phyloP scores from a whole-genome alignment of 2,329 filamentous ascomycete species.

The Claviceps africana region DNA sequence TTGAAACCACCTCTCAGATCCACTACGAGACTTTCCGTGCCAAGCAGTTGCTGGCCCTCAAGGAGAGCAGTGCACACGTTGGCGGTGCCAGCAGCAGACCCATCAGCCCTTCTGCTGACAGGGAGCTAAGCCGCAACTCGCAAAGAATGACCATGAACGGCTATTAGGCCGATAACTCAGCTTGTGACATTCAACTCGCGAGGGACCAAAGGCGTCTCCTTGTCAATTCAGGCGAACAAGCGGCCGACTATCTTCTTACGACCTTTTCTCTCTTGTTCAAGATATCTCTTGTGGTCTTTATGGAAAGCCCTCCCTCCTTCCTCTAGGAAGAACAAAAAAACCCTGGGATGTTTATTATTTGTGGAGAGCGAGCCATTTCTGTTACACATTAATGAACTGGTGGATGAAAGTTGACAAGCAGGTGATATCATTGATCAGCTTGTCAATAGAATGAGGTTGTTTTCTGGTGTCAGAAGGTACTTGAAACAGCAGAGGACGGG shows the following conservation, averaged over 20 bases:
- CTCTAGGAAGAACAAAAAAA: constrained; percentile 5
- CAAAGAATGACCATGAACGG: constrained; percentile 98
- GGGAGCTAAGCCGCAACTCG: constrained; percentile 91
- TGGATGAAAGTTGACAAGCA: constrained; percentile 4
- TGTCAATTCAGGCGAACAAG: constrained; percentile 11
- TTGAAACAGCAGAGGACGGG: neutral
- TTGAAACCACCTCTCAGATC: constrained; percentile 98
- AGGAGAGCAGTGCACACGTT: constrained; percentile 88
- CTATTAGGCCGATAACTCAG: constrained; percentile 48
- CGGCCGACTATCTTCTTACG: constrained; percentile 13
- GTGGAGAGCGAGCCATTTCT: constrained; percentile 8
- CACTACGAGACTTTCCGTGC: constrained; percentile 99
- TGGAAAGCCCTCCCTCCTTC: constrained; percentile 8
- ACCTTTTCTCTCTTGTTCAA: constrained; percentile 8
- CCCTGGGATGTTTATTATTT: constrained; percentile 12
- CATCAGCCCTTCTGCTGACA: constrained; percentile 87
- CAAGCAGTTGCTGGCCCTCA: constrained; percentile 93
- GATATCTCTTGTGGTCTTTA: constrained; percentile 17
- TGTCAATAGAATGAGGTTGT: constrained; percentile 10
- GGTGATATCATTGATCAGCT: constrained; percentile 9
- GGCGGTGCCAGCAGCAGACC: constrained; percentile 64
- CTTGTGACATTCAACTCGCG: constrained; percentile 16
- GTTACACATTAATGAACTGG: constrained; percentile 9
- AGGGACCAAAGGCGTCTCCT: constrained; percentile 22
- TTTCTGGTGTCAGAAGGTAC: constrained; percentile 1